phyloP scores from a whole-genome alignment of 2,329 filamentous ascomycete species.

The Epichloe gansuensis region DNA sequence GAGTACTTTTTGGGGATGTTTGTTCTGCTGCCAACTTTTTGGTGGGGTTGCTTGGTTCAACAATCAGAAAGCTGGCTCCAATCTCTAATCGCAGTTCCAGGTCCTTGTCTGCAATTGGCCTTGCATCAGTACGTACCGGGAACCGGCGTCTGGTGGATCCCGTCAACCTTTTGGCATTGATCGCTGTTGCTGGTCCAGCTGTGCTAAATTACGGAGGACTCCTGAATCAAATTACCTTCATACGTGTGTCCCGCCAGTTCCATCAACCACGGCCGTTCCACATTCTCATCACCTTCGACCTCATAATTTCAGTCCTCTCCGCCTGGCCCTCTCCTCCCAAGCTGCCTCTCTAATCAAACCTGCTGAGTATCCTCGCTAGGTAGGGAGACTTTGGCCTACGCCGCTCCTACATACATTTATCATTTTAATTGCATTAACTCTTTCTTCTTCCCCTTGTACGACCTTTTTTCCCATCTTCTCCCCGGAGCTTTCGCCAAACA shows the following conservation, averaged over 20 bases:
- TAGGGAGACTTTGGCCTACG: slow-evolving; percentile 12
- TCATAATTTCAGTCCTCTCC: neutral
- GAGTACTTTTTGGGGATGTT: slow-evolving; percentile 1
- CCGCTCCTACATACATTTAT: slow-evolving; percentile 13
- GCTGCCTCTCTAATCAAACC: slow-evolving; percentile 2
- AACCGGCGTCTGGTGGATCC: neutral
- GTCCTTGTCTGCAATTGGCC: neutral
- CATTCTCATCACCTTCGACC: neutral
- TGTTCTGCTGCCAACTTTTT: slow-evolving; percentile 16
- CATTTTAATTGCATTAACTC: slow-evolving; percentile 6
- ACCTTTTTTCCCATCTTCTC: slow-evolving; percentile 8
- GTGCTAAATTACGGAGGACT: neutral
- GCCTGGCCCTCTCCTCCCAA: neutral
- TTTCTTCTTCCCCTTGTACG: slow-evolving; percentile 6
- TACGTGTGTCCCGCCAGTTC: neutral
- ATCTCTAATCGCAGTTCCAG: slow-evolving; percentile 10
- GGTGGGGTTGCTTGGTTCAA: slow-evolving; percentile 25
- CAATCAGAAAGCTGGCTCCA: slow-evolving; percentile 16
- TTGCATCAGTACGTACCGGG: slow-evolving; percentile 3
- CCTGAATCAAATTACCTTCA: neutral
- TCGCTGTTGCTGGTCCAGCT: neutral
- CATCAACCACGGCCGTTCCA: neutral
- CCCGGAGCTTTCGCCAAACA: slow-evolving; percentile 10
- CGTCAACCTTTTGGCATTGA: neutral
- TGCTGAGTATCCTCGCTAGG: slow-evolving; percentile 12